Evolutionary conservation across 1,139 yeast genomes (phyloP), one percentile per base, ranked within the genome.

Genomic region (Diutina sp.): DNA sequence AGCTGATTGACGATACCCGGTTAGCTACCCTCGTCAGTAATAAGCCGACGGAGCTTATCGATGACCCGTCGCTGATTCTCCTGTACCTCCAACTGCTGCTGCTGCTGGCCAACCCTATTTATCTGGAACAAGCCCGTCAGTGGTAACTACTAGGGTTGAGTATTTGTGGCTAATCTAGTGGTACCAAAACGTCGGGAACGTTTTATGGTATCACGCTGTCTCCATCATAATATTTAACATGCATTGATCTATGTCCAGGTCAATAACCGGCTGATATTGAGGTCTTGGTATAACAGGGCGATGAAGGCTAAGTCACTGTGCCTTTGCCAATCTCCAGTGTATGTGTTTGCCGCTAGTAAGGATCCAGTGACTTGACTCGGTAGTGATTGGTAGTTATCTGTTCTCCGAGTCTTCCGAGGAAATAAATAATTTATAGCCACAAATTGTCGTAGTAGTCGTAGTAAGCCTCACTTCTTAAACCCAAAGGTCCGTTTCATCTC

Each of bases 21-120:
- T 71, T 87, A 58, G 71, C 74, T 51, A 90, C 86, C 62, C 86
- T 87, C 63, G 73, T 73, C 28, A 70, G 70, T 61, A 75, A 73
- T 52, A 69, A 68, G n/a, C 44, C 38, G 25, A 32, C 46, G 4
- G 57, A 54, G n/a, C 6, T 4, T 3, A 32, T 50, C 6, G 51
- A 47, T 28, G 51, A 47, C 18, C 51, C 51, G 8, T 29, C 18
- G 12, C 14, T 38, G n/a, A 47, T 47, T 14, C 30, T 47, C 9
- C 30, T 30, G 30, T 47, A 47, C 21, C 30, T 47, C 9, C 32
- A 47, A 11, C 51, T 47, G 51, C 35, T n/a, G 41, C 41, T 21
- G 25, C 25, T 35, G 41, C 41, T 35, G 41, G 14, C 41, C 41
- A 35, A 35, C 41, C 41, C 14, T 9, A 12, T 32, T 6, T 32